phyloP scores from a whole-genome alignment of 352 stramenopile genomes.

The Phytophthora pisi region DNA sequence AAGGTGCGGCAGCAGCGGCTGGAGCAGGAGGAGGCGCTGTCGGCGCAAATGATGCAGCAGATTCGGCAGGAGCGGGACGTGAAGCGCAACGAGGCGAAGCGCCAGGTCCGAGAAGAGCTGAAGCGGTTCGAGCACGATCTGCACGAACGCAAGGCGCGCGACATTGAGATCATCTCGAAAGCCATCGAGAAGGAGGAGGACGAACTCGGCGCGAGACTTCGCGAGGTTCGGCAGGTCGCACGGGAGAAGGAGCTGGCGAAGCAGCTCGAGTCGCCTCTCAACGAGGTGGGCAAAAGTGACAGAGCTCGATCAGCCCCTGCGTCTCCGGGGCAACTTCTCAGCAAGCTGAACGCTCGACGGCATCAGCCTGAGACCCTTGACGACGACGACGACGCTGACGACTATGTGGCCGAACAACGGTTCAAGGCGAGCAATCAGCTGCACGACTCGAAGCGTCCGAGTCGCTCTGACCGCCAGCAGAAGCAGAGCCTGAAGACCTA shows the following conservation, averaged over 20 bases:
- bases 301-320: background rate
- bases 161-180: conserved; percentile 47
- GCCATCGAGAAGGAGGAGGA: conserved; percentile 59
- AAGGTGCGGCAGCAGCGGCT: conserved; percentile 56
- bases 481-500: conserved; percentile 25
- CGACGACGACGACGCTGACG: conserved; percentile 1
- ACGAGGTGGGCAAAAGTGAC: background rate
- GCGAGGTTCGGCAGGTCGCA: conserved; percentile 39
- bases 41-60: conserved; percentile 54
- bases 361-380: conserved; percentile 8
- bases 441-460: conserved; percentile 3
- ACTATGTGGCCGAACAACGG: background rate
- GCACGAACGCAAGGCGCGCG: conserved; percentile 47
- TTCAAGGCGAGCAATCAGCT: conserved; percentile 13
- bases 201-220: conserved; percentile 32
- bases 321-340: conserved; percentile 16
- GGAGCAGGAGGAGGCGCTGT: conserved; percentile 65
- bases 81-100: conserved; percentile 52
- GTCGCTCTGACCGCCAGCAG: conserved; percentile 4
- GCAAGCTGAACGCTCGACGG: conserved; percentile 1
- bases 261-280: conserved; percentile 3
- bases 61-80: conserved; percentile 58
- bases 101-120: conserved; percentile 55
- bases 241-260: conserved; percentile 48
- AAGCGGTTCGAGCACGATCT: conserved; percentile 55